Conservation (phyloP, 2,329 filamentous ascomycete genomes). For the Monascus ruber region DNA sequence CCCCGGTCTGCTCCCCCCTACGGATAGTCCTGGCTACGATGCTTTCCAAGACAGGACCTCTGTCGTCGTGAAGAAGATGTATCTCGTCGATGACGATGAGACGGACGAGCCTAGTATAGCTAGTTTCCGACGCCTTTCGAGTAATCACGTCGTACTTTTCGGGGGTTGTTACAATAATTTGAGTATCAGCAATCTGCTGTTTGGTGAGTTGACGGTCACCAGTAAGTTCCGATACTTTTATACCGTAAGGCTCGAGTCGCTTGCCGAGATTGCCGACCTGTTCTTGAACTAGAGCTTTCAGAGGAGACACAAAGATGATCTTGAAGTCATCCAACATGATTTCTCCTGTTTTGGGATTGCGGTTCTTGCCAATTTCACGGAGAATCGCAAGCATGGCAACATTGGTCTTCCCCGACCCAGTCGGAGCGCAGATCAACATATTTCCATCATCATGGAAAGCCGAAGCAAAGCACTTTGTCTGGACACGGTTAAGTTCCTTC, state of each 20-base stretch:
- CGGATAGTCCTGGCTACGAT: constrained; percentile 92
- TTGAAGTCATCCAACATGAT: constrained; percentile 96
- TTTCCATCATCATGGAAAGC: constrained; percentile 93
- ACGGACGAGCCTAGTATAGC: constrained; percentile 93
- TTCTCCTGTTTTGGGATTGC: constrained; percentile 77
- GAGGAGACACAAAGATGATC: constrained; percentile 91
- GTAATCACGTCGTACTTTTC: constrained; percentile 99
- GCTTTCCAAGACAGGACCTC: constrained; percentile 91
- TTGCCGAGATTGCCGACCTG: constrained; percentile 97
- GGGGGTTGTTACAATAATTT: constrained; percentile 95
- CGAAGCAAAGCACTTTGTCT: constrained; percentile 82
- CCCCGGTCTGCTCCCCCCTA: constrained; percentile 84
- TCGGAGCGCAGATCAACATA: constrained; percentile 94
- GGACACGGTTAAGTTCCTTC: constrained; percentile 84
- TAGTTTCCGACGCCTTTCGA: constrained; percentile 89
- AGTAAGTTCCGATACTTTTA: constrained; percentile 88
- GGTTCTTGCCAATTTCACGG: constrained; percentile 90
- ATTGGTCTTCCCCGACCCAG: constrained; percentile 95
- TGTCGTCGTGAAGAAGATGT: constrained; percentile 91
- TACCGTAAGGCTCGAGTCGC: constrained; percentile 78
- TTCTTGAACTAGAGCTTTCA: constrained; percentile 93
- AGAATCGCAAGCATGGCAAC: constrained; percentile 96
- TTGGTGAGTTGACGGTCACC: constrained; percentile 97
- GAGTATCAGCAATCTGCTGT: constrained; percentile 94
- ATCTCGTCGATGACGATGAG: constrained; percentile 97